A percentile compares a stretch with the other conserved stretches of the same genome.
These are phyloP conservation scores for Zizania palustris DNA, from an alignment of 202 grass and related monocot species.

Conservation along the genomic window DNA sequence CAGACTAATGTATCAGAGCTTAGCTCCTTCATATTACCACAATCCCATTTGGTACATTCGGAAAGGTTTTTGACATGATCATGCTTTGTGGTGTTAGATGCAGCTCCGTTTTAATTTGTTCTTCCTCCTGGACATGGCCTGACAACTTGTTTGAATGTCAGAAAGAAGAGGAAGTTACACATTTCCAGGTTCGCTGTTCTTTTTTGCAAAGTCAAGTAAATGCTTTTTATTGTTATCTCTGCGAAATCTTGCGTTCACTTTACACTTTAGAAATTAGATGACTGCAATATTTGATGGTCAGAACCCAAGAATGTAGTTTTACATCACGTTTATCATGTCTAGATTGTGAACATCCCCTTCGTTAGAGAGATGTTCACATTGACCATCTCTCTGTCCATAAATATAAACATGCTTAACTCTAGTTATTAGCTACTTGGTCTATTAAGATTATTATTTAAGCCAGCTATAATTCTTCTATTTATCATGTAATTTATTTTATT, in stretches of 20 bases:
- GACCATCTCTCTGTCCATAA: too few relatives aligned
- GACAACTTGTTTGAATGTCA: background rate
- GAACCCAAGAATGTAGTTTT: background rate
- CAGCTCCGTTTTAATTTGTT: background rate
- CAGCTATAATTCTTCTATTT: too few relatives aligned
- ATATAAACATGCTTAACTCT: too few relatives aligned
- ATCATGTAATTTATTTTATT: too few relatives aligned
- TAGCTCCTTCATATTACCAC: too few relatives aligned
- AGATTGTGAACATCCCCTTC: background rate
- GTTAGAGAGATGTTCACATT: background rate
- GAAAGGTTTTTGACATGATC: background rate
- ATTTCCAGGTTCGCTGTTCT: background rate
- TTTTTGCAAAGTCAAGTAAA: background rate
- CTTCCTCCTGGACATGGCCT: background rate
- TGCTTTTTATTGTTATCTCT: background rate
- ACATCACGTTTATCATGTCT: background rate
- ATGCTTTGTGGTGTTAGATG: background rate
- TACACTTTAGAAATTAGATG: background rate
- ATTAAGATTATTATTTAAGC: too few relatives aligned
- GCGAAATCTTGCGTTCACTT: slow-evolving; percentile 1
- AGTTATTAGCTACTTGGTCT: too few relatives aligned
- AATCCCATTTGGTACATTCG: too few relatives aligned
- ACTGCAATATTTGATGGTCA: background rate
- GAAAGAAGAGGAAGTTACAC: background rate
- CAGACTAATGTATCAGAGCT: too few relatives aligned